Conservation (phyloP, 2,329 filamentous ascomycete genomes). For the Thielaviopsis populi region DNA sequence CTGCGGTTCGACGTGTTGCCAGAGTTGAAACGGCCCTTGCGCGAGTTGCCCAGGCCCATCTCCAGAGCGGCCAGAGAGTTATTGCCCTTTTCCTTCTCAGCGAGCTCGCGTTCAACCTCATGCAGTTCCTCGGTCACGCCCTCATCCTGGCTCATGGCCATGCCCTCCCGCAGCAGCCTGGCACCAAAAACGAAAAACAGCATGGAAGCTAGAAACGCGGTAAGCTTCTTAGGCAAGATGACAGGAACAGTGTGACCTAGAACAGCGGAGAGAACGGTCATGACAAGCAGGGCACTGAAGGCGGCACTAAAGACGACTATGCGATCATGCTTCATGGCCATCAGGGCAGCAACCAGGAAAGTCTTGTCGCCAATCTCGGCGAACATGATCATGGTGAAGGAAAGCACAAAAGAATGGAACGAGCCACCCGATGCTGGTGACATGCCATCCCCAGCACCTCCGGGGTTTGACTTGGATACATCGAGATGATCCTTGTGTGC, state of each 20-base stretch:
- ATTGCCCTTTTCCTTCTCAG: conserved; percentile 72
- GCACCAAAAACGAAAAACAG: conserved; percentile 84
- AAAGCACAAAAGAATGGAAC: conserved; percentile 77
- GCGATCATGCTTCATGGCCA: conserved; percentile 97
- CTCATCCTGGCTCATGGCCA: conserved; percentile 77
- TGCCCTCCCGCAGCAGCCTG: conserved; percentile 70
- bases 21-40: conserved; percentile 64
- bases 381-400: conserved; percentile 92
- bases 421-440: conserved; percentile 29
- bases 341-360: conserved; percentile 88
- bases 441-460: conserved; percentile 19
- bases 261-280: conserved; percentile 89
- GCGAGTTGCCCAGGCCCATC: conserved; percentile 61
- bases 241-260: conserved; percentile 85
- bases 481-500: conserved; percentile 50
- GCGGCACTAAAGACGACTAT: conserved; percentile 88
- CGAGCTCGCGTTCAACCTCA: conserved; percentile 85
- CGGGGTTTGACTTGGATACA: conserved; percentile 24
- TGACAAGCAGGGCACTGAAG: conserved; percentile 77
- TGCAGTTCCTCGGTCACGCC: conserved; percentile 95
- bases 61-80: conserved; percentile 54
- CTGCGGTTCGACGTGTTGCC: conserved; percentile 46
- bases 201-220: conserved; percentile 68
- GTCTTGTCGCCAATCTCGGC: conserved; percentile 98
- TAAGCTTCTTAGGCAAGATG: conserved; percentile 78